These are phyloP conservation scores for Fusarium sp. DNA, from an alignment of 2,329 filamentous ascomycete species.

Conservation along the genomic window DNA sequence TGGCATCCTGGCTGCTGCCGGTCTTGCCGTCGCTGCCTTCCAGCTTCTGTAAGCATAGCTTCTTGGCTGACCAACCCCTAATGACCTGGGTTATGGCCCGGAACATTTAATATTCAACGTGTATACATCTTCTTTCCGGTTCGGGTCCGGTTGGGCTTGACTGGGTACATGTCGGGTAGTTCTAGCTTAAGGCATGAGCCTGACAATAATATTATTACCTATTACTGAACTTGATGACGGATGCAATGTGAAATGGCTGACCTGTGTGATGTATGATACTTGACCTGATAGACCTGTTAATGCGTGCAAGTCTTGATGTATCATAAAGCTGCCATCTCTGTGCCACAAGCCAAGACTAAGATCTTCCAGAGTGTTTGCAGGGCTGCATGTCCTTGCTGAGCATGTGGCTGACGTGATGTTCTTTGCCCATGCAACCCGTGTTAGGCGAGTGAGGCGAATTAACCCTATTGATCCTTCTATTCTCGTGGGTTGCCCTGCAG, in stretches of 20 bases:
- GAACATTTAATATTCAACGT: conserved; percentile 1
- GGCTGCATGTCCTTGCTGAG: neutral
- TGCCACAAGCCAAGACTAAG: neutral
- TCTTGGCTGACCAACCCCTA: neutral
- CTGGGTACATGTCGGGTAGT: neutral
- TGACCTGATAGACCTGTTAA: neutral
- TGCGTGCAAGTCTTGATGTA: neutral
- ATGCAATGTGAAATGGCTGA: neutral
- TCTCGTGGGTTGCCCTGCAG: neutral
- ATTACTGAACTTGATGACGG: neutral
- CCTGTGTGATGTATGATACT: neutral
- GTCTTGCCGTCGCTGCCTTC: neutral
- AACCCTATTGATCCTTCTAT: neutral
- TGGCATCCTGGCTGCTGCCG: neutral
- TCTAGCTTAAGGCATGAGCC: neutral
- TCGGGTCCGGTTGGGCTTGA: neutral
- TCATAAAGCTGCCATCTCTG: neutral
- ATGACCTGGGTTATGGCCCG: conserved; percentile 5
- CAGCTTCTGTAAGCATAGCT: conserved; percentile 8
- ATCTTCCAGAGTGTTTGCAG: neutral
- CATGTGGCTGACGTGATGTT: neutral
- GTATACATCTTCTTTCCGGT: neutral
- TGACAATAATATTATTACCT: neutral
- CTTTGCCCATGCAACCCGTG: neutral
- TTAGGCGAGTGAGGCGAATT: neutral